Evolutionary conservation across 1,284 basidiomycete genomes (phyloP).

Genomic region (Vanrija sp.): DNA sequence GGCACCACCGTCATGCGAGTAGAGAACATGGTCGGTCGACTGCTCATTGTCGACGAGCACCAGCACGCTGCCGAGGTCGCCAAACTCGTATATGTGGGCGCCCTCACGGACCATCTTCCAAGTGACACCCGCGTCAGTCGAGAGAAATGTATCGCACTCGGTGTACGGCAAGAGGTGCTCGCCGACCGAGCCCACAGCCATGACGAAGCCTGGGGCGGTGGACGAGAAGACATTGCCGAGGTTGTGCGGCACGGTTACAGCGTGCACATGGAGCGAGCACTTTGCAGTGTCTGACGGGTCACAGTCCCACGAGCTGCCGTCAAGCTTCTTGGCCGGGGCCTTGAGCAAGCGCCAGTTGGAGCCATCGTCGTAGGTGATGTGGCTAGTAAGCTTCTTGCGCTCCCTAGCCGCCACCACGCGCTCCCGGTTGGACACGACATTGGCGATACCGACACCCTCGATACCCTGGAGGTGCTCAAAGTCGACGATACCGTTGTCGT

Average conservation of each 20-base stretch:
- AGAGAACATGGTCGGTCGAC: conserved; percentile 65
- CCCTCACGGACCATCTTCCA: conserved; percentile 76
- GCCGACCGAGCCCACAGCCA: conserved; percentile 91
- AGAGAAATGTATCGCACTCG: conserved; percentile 90
- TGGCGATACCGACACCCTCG: conserved; percentile 90
- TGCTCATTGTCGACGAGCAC: conserved; percentile 86
- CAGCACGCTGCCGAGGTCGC: conserved; percentile 78
- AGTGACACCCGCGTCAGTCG: conserved; percentile 78
- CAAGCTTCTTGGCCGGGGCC: conserved; percentile 61
- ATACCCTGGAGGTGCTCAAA: conserved; percentile 87
- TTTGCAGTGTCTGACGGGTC: conserved; percentile 56
- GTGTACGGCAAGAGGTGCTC: conserved; percentile 66
- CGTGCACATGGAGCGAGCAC: conserved; percentile 87
- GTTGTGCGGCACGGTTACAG: conserved; percentile 86
- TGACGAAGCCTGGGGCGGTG: conserved; percentile 86
- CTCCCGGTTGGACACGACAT: conserved; percentile 75
- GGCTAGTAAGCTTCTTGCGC: conserved; percentile 65
- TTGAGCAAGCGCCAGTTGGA: conserved; percentile 70
- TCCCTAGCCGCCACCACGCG: conserved; percentile 67
- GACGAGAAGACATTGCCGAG: conserved; percentile 91
- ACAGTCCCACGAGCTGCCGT: conserved; percentile 64
- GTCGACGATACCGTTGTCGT: conserved; percentile 82
- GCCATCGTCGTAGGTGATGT: conserved; percentile 90
- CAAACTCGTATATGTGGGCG: conserved; percentile 94
- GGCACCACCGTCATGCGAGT: conserved; percentile 79